Evolutionary conservation across 176 grass and related monocot genomes (phyloP), one percentile per base, ranked within the genome.

Genomic region (Phragmites australis): DNA sequence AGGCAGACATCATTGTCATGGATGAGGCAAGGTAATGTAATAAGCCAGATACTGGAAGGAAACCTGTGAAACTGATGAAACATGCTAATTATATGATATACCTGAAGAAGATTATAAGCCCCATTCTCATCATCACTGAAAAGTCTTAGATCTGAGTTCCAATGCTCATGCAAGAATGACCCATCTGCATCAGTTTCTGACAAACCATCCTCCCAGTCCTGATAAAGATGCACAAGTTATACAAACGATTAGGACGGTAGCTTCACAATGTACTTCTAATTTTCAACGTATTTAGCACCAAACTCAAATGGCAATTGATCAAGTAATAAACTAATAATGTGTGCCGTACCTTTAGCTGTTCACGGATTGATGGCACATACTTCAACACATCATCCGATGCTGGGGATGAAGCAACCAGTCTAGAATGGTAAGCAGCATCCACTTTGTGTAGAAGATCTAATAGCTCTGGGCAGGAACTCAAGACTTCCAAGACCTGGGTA

Each of bases 141-240:
- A 80, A 93, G 86, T 74, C 73, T 91, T 47, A 91, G 81, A 78
- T 97, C 88, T 70, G 68, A 88, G 77, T 88, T 87, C 75, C 77
- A 90, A 46, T 88, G 85, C 84, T 93, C 90, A 25, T 85, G 80
- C 87, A 97, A 87, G 67, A 92, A 87, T 84, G 93, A 93, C 3
- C 85, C 88, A 68, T 89, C 86, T 49, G 86, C 87, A 84, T 91
- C 93, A 69, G 74, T 93, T 89, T 89, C 88, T 77, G 75, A 87
- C 67, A 91, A 54, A 52, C 90, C 90, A 87, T 91, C 88, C 80
- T 97, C 93, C 93, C 93, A 97, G 71, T 97, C 93, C 93, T 97
- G 80, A 56, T 43, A 79, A 27, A 86, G 19, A 67, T 21, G 26
- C 30, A 72, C 13, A 75, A 39, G 32, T 85, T 34, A 83, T 41